These are phyloP conservation scores for Alternaria arborescens DNA, from an alignment of 2,329 filamentous ascomycete species.

Conservation along the genomic window DNA sequence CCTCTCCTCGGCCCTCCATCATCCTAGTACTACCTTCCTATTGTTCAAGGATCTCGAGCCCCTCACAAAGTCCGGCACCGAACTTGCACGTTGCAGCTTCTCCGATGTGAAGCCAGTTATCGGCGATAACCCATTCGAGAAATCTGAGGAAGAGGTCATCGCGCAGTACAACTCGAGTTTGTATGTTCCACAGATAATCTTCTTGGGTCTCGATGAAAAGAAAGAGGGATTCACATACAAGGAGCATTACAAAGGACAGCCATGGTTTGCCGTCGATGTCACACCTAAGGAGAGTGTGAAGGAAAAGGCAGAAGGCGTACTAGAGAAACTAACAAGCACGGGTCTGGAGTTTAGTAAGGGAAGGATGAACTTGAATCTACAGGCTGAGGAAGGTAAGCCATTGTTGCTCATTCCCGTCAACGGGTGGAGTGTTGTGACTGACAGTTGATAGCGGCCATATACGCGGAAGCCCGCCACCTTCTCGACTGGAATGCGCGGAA, in stretches of 20 bases:
- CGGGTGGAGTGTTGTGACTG: background rate
- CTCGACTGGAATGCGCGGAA: constrained; percentile 95
- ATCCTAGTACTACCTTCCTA: constrained; percentile 75
- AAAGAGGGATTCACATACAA: constrained; percentile 67
- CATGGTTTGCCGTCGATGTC: constrained; percentile 90
- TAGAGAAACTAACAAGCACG: constrained; percentile 66
- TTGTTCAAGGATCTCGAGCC: constrained; percentile 82
- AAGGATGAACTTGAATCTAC: constrained; percentile 68
- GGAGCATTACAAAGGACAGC: constrained; percentile 75
- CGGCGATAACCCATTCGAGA: constrained; percentile 73
- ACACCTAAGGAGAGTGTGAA: constrained; percentile 73
- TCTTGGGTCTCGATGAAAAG: constrained; percentile 81
- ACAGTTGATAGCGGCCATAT: constrained; percentile 76
- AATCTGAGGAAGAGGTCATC: constrained; percentile 76
- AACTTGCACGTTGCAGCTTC: constrained; percentile 73
- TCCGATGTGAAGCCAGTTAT: constrained; percentile 75
- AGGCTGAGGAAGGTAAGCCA: constrained; percentile 66
- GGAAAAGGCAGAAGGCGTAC: constrained; percentile 68
- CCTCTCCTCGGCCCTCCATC: constrained; percentile 70
- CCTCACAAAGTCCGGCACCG: constrained; percentile 67
- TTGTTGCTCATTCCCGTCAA: background rate
- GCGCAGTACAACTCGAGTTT: constrained; percentile 76
- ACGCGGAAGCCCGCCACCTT: constrained; percentile 85
- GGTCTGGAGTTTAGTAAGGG: constrained; percentile 74
- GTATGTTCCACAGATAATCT: constrained; percentile 76